These are phyloP conservation scores for Penicillium desertorum DNA, from an alignment of 495 filamentous ascomycete species.

Conservation along the genomic window DNA sequence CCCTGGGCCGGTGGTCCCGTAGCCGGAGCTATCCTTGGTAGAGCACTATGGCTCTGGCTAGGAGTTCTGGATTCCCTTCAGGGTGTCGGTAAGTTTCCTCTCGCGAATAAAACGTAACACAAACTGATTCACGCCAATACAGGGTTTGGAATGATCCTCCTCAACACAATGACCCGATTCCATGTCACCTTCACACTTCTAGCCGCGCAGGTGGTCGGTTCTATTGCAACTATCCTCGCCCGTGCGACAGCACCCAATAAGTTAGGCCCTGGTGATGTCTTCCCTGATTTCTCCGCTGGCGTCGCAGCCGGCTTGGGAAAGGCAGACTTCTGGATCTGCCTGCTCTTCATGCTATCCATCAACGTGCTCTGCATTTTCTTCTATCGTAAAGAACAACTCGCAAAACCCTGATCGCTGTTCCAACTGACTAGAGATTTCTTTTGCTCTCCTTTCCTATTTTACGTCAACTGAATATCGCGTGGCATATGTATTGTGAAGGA, in stretches of 20 bases:
- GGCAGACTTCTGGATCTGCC: constrained; percentile 57
- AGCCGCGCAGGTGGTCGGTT: constrained; percentile 56
- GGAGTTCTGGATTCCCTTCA: constrained; percentile 50
- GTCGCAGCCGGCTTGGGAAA: constrained; percentile 43
- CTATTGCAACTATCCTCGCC: constrained; percentile 42
- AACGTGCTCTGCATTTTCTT: constrained; percentile 56
- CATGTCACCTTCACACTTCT: constrained; percentile 57
- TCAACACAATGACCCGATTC: constrained; percentile 61
- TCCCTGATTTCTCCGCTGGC: constrained; percentile 56
- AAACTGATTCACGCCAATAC: constrained; percentile 58
- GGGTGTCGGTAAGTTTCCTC: constrained; percentile 32
- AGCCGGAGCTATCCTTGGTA: constrained; percentile 43
- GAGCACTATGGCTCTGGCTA: constrained; percentile 52
- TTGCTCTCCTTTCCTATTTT: constrained; percentile 1
- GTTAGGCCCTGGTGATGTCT: constrained; percentile 61
- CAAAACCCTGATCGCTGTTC: constrained; percentile 53
- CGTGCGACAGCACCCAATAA: constrained; percentile 52
- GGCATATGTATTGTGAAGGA: constrained; percentile 2
- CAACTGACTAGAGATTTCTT: constrained; percentile 5
- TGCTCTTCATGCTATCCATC: constrained; percentile 55
- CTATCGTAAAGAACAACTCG: constrained; percentile 39
- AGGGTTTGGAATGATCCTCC: constrained; percentile 63
- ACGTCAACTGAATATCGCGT: background rate
- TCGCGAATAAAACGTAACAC: constrained; percentile 7
- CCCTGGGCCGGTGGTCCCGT: constrained; percentile 49